Evolutionary conservation across 192 early-diverging fungal species (phyloP).

Genomic region (Jimgerdemannia flammicorona): DNA sequence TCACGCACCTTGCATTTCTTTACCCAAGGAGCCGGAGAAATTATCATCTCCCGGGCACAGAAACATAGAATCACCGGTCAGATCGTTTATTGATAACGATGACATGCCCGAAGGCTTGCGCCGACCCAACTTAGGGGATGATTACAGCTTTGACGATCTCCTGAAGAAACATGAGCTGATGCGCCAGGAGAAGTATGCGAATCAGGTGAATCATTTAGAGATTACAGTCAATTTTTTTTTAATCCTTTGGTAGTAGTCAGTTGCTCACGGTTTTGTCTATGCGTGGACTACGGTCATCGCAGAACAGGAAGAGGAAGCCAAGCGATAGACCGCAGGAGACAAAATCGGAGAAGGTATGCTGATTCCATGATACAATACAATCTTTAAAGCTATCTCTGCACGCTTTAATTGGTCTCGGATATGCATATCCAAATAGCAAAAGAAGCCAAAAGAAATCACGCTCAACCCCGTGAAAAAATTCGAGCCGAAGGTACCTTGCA

Average conservation of each 20-base stretch:
- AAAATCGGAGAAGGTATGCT: not conserved
- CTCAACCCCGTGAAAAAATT: not conserved
- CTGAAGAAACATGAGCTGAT: not conserved
- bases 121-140: not conserved
- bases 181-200: too few species aligned
- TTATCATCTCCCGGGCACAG: too few species aligned
- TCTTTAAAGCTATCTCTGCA: too few species aligned
- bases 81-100: not conserved
- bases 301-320: not conserved
- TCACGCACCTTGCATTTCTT: too few species aligned
- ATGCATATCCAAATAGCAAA: not conserved
- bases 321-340: not conserved
- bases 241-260: not conserved
- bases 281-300: too few species aligned
- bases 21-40: too few species aligned
- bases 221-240: not conserved
- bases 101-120: not conserved
- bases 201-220: not conserved
- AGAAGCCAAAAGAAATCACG: not conserved
- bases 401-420: too few species aligned
- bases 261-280: not conserved
- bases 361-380: not conserved
- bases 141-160: not conserved
- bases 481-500: not conserved
- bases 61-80: too few species aligned